Evolutionary conservation across 139 green algal genomes (phyloP).

Genomic region (Monoraphidium neglectum): DNA sequence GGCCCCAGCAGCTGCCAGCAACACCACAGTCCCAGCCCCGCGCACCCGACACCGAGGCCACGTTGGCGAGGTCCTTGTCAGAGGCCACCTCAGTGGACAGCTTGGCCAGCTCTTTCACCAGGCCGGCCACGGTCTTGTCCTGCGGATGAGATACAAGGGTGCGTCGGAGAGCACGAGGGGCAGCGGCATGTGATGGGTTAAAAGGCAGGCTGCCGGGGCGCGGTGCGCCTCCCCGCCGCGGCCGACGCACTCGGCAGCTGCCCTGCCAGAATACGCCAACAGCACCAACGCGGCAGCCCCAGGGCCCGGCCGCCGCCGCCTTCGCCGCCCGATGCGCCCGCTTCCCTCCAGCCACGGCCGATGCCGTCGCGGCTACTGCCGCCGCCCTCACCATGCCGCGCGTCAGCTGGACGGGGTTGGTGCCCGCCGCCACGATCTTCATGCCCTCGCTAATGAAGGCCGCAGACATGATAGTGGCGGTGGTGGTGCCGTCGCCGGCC

Average conservation of each 20-base stretch:
- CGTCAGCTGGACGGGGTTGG: conserved; percentile 96
- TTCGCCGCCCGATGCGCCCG: not conserved
- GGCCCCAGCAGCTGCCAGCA: no score
- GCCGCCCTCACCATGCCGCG: conserved; percentile 94
- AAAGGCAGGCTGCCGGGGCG: no score
- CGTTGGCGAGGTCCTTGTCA: conserved; percentile 86
- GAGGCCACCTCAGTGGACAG: conserved; percentile 76
- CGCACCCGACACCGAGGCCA: conserved; percentile 92
- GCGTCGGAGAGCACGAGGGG: no score
- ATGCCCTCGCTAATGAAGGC: conserved; percentile 97
- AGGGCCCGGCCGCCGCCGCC: no score
- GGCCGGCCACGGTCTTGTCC: conserved; percentile 55
- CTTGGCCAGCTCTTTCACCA: conserved; percentile 86
- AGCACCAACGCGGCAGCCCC: no score
- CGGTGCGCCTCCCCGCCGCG: no score
- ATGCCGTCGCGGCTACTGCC: conserved; percentile 34
- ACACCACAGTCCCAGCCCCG: conserved; percentile 40
- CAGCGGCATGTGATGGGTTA: no score
- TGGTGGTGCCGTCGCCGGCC: conserved; percentile 98
- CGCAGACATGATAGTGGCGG: conserved; percentile 95
- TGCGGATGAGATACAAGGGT: no score
- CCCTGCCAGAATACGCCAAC: no score
- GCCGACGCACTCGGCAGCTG: no score
- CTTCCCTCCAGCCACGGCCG: not conserved
- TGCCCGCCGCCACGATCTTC: conserved; percentile 94